phyloP scores from a whole-genome alignment of 495 filamentous ascomycete genomes.

The Podospora fimiseda region DNA sequence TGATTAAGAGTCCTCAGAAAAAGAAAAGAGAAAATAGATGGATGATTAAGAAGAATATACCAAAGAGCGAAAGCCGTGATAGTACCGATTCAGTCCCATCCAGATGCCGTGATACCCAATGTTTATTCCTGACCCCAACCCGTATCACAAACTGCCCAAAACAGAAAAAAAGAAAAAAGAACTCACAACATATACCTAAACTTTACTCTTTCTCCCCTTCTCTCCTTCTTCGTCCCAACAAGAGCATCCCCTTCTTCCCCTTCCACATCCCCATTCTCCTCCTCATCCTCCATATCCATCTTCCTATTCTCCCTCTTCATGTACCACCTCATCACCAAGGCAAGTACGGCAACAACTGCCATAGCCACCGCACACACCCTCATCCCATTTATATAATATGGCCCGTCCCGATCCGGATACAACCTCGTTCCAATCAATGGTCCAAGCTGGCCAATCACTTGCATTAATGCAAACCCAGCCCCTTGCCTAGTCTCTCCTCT shows the following conservation, averaged over 20 bases:
- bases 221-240: background rate
- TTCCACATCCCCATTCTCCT: constrained; percentile 8
- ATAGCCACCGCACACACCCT: constrained; percentile 61
- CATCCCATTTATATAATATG: constrained; percentile 60
- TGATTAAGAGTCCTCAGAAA: too few relatives aligned
- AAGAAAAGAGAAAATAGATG: too few relatives aligned
- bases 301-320: constrained; percentile 57
- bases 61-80: too few relatives aligned
- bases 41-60: too few relatives aligned
- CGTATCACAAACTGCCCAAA: background rate
- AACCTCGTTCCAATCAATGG: constrained; percentile 67
- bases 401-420: constrained; percentile 57
- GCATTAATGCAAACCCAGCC: constrained; percentile 67
- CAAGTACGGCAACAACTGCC: constrained; percentile 54
- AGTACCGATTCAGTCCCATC: background rate
- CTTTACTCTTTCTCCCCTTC: background rate
- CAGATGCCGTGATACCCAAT: background rate
- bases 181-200: constrained; percentile 36
- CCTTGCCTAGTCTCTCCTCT: constrained; percentile 55
- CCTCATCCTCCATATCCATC: constrained; percentile 38
- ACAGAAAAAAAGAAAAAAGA: background rate
- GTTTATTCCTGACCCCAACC: background rate
- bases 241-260: constrained; percentile 6
- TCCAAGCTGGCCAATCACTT: constrained; percentile 64
- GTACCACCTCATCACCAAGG: constrained; percentile 47